Evolutionary conservation across 805 yeast species (phyloP).

Genomic region (Pichia manshurica): DNA sequence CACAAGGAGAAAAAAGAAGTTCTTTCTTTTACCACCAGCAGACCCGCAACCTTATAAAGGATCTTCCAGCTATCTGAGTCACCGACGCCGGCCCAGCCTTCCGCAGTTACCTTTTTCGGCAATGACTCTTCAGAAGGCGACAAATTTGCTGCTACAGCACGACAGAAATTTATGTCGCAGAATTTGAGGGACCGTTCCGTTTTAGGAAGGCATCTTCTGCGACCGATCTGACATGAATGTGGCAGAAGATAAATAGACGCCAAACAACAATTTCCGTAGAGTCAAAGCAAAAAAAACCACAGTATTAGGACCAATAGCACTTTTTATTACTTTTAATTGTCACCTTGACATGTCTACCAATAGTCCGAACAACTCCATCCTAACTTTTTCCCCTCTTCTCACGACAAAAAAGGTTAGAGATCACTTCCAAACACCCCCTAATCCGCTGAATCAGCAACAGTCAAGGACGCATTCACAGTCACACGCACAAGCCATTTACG

Average conservation of each 20-base stretch:
- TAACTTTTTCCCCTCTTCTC: conserved; percentile 67
- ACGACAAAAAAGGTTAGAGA: conserved; percentile 30
- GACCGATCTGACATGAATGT: background rate
- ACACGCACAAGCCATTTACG: conserved; percentile 13
- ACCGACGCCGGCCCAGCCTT: too few relatives aligned
- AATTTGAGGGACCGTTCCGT: too few relatives aligned
- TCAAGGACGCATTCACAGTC: conserved; percentile 5
- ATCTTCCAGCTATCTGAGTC: too few relatives aligned
- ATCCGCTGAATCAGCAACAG: conserved; percentile 8
- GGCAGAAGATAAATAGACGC: background rate
- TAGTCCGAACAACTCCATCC: conserved; percentile 62
- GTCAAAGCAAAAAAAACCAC: too few relatives aligned
- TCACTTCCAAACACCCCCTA: conserved; percentile 33
- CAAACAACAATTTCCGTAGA: background rate
- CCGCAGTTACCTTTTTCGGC: too few relatives aligned
- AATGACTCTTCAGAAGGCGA: background rate
- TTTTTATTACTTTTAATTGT: too few relatives aligned
- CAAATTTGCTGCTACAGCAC: background rate
- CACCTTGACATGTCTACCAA: conserved; percentile 20
- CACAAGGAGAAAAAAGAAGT: background rate
- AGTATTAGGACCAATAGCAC: too few relatives aligned
- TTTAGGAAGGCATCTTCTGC: too few relatives aligned
- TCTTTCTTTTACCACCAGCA: background rate
- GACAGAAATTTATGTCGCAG: background rate
- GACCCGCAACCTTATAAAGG: too few relatives aligned